These are phyloP conservation scores for Darksidea phi DNA, from an alignment of 495 filamentous ascomycete species.

Conservation along the genomic window DNA sequence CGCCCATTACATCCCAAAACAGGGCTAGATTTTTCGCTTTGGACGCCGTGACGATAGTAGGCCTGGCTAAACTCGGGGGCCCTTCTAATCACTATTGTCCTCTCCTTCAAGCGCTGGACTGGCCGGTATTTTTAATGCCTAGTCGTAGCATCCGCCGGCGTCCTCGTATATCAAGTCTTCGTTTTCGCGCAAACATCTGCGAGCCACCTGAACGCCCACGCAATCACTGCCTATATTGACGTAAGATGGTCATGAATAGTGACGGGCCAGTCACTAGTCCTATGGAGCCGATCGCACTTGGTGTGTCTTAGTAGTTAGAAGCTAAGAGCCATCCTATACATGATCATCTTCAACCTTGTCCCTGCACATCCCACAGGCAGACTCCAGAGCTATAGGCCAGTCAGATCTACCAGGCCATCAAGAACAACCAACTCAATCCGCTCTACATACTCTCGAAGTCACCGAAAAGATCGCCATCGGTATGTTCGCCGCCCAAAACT, in stretches of 20 bases:
- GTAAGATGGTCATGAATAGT: conserved; percentile 22
- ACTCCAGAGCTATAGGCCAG: background rate
- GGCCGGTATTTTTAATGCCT: conserved; percentile 15
- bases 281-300: too few species aligned
- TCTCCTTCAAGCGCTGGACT: conserved; percentile 6
- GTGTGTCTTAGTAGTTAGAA: too few species aligned
- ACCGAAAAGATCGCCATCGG: conserved; percentile 18
- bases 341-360: conserved; percentile 30
- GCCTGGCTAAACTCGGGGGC: conserved; percentile 3
- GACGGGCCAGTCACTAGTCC: too few species aligned
- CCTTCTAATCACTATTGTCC: background rate
- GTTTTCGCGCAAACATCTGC: conserved; percentile 3
- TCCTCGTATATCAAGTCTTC: conserved; percentile 5
- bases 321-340: too few species aligned
- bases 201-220: background rate
- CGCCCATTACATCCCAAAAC: conserved; percentile 57
- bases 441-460: conserved; percentile 9
- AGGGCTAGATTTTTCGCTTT: conserved; percentile 37
- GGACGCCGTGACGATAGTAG: conserved; percentile 45
- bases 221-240: background rate
- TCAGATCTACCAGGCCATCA: background rate
- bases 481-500: conserved; percentile 13
- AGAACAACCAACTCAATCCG: conserved; percentile 5
- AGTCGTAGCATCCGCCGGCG: background rate
- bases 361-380: conserved; percentile 9